phyloP scores from a whole-genome alignment of 805 yeast species.

The Hanseniaspora valbyensis region DNA sequence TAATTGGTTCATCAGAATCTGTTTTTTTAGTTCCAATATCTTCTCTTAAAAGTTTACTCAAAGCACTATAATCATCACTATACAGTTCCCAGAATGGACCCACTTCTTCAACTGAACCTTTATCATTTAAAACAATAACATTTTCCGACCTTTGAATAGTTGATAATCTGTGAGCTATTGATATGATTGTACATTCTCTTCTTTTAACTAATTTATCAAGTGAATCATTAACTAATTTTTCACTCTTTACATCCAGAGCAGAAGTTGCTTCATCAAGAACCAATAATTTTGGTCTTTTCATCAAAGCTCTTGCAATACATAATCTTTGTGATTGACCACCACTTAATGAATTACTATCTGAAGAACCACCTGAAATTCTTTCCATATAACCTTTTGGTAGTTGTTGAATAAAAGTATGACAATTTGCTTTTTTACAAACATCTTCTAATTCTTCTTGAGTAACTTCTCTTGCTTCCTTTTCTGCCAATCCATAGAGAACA shows the following conservation, averaged over 20 bases:
- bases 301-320: constrained; percentile 73
- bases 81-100: constrained; percentile 54
- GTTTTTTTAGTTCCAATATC: neutral
- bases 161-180: constrained; percentile 86
- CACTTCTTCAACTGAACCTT: constrained; percentile 70
- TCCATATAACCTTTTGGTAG: constrained; percentile 62
- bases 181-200: constrained; percentile 62
- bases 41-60: constrained; percentile 33
- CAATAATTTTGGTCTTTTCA: constrained; percentile 61
- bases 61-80: constrained; percentile 34
- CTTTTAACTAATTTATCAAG: constrained; percentile 50
- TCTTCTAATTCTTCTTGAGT: constrained; percentile 39
- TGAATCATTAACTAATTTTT: constrained; percentile 70
- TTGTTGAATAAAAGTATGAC: constrained; percentile 47
- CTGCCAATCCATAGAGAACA: constrained; percentile 49
- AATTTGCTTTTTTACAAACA: constrained; percentile 43
- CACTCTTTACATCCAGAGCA: constrained; percentile 65
- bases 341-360: constrained; percentile 41
- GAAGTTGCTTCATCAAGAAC: constrained; percentile 85
- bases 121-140: constrained; percentile 69
- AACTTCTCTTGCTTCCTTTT: constrained; percentile 40
- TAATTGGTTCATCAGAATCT: neutral
- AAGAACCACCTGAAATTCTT: constrained; percentile 53
- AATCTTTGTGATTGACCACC: constrained; percentile 90
- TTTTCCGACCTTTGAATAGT: constrained; percentile 80